Evolutionary conservation across 1,284 basidiomycete species (phyloP).

Genomic region (Naganishia sp.): DNA sequence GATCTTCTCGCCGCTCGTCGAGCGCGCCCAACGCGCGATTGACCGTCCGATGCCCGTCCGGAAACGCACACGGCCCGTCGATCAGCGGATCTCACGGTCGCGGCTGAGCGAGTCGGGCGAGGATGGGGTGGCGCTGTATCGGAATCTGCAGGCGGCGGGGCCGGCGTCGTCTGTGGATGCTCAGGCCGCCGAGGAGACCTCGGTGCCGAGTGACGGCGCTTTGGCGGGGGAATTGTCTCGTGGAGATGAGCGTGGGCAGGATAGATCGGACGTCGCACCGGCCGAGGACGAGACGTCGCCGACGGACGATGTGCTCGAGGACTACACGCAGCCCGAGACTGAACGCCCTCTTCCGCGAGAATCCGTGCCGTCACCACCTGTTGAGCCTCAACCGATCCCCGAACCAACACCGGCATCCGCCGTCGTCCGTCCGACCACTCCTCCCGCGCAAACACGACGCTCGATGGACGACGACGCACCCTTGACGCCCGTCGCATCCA

Average conservation of each 20-base stretch:
- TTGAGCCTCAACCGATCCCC: not conserved
- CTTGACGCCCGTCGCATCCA: slow-evolving; percentile 8
- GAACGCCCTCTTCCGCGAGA: no score
- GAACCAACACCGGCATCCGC: not conserved
- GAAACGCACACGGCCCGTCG: slow-evolving; percentile 83
- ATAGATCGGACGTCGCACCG: not conserved
- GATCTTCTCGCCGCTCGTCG: slow-evolving; percentile 77
- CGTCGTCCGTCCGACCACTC: not conserved
- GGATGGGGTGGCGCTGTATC: slow-evolving; percentile 26
- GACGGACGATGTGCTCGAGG: slow-evolving; percentile 15
- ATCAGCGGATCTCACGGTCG: slow-evolving; percentile 67
- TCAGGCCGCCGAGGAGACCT: not conserved
- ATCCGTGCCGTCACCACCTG: not conserved
- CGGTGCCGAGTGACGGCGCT: not conserved
- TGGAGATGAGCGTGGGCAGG: not conserved
- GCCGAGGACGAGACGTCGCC: slow-evolving; percentile 10
- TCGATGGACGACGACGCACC: slow-evolving; percentile 10
- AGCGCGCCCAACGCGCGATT: slow-evolving; percentile 79
- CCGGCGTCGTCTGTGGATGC: not conserved
- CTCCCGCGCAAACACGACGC: not conserved
- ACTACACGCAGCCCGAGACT: slow-evolving; percentile 8
- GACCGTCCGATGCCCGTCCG: slow-evolving; percentile 76
- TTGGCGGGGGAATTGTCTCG: not conserved
- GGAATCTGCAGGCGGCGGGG: slow-evolving; percentile 7
- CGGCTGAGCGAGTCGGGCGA: slow-evolving; percentile 29